phyloP scores from a whole-genome alignment of 139 green algal genomes.

The Chlamydomonas asymmetrica region DNA sequence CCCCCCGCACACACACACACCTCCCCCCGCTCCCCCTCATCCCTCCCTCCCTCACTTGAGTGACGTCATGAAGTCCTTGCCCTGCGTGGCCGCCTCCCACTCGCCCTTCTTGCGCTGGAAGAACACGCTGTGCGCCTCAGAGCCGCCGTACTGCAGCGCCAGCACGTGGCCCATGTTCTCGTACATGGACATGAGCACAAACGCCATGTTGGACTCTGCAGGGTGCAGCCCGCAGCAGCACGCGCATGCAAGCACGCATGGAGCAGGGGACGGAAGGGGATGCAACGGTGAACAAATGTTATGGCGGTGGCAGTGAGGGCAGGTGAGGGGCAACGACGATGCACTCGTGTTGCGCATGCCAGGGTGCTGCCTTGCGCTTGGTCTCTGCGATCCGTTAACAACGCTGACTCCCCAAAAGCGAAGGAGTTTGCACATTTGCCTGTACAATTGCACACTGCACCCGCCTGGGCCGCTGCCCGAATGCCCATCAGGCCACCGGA shows the following conservation, averaged over 20 bases:
- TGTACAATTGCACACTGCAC: background rate
- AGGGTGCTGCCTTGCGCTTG: no score
- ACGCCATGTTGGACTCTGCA: slow-evolving; percentile 54
- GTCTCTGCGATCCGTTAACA: no score
- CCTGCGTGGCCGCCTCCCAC: slow-evolving; percentile 69
- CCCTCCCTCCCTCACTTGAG: slow-evolving; percentile 28
- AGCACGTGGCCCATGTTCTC: slow-evolving; percentile 89
- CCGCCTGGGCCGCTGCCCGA: background rate
- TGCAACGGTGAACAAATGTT: no score
- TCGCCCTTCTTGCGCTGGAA: slow-evolving; percentile 82
- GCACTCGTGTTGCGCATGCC: no score
- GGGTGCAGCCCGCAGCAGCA: slow-evolving; percentile 19
- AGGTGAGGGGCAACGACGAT: no score
- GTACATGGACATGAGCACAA: slow-evolving; percentile 89
- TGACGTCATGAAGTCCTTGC: slow-evolving; percentile 49
- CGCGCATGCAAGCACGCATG: background rate
- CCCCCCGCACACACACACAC: background rate
- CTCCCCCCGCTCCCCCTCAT: background rate
- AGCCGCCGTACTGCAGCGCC: slow-evolving; percentile 89
- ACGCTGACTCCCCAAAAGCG: no score
- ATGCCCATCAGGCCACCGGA: background rate
- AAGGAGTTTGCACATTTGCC: background rate
- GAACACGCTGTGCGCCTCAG: slow-evolving; percentile 87
- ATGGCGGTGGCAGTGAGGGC: no score
- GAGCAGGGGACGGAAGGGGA: no score